These are phyloP conservation scores for Chlamydomonas sphaeroides DNA, from an alignment of 139 green algal genomes.

Conservation along the genomic window DNA sequence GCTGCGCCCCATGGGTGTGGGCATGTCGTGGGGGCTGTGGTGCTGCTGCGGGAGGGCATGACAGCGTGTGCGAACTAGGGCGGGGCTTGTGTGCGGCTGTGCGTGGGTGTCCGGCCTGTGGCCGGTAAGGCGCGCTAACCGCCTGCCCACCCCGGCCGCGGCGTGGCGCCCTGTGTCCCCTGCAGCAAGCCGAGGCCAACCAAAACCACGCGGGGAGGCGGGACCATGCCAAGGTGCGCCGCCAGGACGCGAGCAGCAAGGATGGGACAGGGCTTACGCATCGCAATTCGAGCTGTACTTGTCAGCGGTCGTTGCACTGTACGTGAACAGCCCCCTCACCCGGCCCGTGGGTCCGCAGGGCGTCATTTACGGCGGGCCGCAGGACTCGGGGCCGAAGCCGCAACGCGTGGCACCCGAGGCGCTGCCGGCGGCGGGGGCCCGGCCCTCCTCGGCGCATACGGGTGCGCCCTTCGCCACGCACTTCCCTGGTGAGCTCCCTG, in stretches of 20 bases:
- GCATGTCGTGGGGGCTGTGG: background rate
- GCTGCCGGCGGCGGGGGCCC: conserved; percentile 42
- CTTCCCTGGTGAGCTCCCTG: background rate
- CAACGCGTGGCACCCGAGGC: conserved; percentile 39
- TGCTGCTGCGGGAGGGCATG: too few relatives aligned
- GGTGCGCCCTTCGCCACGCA: conserved; percentile 36
- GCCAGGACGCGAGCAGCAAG: background rate
- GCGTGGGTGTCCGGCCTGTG: too few relatives aligned
- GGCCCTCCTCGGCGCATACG: conserved; percentile 12
- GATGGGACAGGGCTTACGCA: too few relatives aligned
- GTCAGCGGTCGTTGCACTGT: too few relatives aligned
- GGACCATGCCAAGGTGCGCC: conserved; percentile 33
- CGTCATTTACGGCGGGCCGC: conserved; percentile 29
- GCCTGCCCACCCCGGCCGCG: too few relatives aligned
- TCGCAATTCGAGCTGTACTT: too few relatives aligned
- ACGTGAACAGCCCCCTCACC: background rate
- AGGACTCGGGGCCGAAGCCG: conserved; percentile 16
- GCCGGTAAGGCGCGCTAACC: too few relatives aligned
- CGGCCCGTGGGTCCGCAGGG: background rate
- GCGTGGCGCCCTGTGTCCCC: too few relatives aligned
- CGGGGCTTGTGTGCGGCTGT: too few relatives aligned
- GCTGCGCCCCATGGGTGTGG: background rate
- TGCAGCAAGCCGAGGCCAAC: conserved; percentile 41
- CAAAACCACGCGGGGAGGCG: conserved; percentile 28
- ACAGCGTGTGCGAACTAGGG: too few relatives aligned